phyloP scores from a whole-genome alignment of 805 yeast genomes.

The Jamesozyma spencerorum region DNA sequence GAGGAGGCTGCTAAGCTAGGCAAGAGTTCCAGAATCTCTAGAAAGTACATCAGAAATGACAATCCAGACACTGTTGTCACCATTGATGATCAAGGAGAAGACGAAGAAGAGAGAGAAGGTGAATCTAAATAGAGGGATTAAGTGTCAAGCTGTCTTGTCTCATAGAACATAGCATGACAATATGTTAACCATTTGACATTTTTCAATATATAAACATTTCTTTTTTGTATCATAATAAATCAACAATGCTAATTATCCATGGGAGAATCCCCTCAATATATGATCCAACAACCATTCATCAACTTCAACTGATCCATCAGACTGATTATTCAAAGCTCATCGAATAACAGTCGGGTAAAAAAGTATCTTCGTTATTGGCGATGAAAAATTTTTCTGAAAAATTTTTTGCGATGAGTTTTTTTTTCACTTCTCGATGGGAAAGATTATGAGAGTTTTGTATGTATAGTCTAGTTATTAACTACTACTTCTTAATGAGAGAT shows the following conservation, averaged over 20 bases:
- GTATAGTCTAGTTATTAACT: background rate
- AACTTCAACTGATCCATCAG: no score
- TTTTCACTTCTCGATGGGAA: conserved; percentile 3
- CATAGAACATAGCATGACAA: no score
- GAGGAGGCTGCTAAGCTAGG: conserved; percentile 47
- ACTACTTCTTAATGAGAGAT: background rate
- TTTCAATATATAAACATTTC: background rate
- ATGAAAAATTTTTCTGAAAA: conserved; percentile 4
- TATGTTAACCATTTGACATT: background rate
- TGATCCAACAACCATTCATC: no score
- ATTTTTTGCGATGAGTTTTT: conserved; percentile 9
- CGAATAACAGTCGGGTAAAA: conserved; percentile 1
- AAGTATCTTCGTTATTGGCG: background rate
- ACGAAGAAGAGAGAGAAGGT: conserved; percentile 38
- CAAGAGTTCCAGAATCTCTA: conserved; percentile 62
- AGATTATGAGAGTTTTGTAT: background rate
- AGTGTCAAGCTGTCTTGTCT: no score
- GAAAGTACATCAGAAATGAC: conserved; percentile 49
- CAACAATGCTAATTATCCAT: background rate
- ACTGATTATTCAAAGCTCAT: no score
- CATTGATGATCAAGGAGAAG: conserved; percentile 57
- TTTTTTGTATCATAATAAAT: background rate
- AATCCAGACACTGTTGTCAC: conserved; percentile 48
- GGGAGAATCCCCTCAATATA: no score
- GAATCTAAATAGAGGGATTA: conserved; percentile 1